These are phyloP conservation scores for Pyronema omphalodes DNA, from an alignment of 495 filamentous ascomycete genomes.

Conservation along the genomic window DNA sequence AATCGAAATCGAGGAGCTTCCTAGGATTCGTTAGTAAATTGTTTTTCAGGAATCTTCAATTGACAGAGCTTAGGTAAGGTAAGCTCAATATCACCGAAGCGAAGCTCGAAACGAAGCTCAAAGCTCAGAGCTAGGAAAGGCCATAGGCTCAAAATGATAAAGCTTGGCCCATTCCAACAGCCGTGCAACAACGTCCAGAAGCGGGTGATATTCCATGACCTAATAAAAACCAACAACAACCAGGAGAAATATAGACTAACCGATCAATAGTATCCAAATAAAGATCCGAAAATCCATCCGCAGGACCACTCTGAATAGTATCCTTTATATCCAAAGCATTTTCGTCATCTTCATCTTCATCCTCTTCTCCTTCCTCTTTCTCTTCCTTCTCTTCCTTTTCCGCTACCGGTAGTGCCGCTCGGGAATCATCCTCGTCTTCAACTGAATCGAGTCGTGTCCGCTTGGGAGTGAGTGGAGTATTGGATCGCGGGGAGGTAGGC, in stretches of 20 bases:
- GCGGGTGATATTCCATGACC: neutral
- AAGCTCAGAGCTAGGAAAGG: too few relatives aligned
- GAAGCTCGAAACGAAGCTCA: too few relatives aligned
- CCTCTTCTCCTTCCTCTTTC: constrained; percentile 24
- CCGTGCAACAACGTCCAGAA: neutral
- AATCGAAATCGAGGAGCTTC: constrained; percentile 31
- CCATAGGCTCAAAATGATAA: too few relatives aligned
- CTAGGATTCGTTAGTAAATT: neutral
- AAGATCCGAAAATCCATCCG: constrained; percentile 81
- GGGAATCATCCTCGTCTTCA: constrained; percentile 14
- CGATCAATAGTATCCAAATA: constrained; percentile 97
- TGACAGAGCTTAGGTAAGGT: too few relatives aligned
- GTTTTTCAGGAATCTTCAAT: constrained; percentile 24
- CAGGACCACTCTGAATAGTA: constrained; percentile 45
- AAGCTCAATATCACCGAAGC: too few relatives aligned
- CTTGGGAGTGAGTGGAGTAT: constrained; percentile 13
- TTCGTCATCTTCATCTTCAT: constrained; percentile 29
- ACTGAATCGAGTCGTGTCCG: constrained; percentile 18
- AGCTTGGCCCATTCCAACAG: too few relatives aligned
- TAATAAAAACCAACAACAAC: too few relatives aligned
- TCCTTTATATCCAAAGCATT: constrained; percentile 31
- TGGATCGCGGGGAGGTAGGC: neutral
- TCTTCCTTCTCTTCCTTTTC: constrained; percentile 22
- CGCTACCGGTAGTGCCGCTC: constrained; percentile 22
- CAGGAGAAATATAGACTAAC: too few relatives aligned